Evolutionary conservation across 768 basidiomycete species (phyloP).

Genomic region (Multifurca ochricompacta): DNA sequence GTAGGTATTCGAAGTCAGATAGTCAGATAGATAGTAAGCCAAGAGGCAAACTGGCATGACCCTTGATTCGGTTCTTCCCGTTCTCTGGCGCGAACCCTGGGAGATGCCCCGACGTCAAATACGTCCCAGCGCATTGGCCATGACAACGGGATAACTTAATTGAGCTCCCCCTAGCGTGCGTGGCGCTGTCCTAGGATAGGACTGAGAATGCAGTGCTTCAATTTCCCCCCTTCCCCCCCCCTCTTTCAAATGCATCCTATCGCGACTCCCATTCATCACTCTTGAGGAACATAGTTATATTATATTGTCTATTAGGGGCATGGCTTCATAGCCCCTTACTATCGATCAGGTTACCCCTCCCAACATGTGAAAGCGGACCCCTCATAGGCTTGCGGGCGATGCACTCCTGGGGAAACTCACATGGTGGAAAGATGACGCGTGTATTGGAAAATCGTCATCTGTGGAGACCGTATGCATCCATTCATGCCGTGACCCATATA

Average conservation of each 20-base stretch:
- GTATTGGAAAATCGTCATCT: too few species aligned
- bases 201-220: too few species aligned
- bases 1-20: neutral
- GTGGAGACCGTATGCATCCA: too few species aligned
- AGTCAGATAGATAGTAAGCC: neutral
- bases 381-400: neutral
- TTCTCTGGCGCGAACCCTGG: neutral
- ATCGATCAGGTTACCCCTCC: neutral
- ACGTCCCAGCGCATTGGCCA: neutral
- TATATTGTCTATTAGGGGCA: neutral
- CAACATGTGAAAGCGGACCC: neutral
- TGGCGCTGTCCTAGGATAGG: neutral
- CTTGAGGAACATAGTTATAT: neutral
- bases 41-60: neutral
- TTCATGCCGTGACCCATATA: too few species aligned
- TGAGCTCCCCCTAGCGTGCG: too few species aligned
- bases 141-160: neutral
- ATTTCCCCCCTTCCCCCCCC: too few species aligned
- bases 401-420: neutral
- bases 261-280: neutral
- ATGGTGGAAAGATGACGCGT: too few species aligned
- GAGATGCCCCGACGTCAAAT: neutral
- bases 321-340: neutral
- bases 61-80: neutral
- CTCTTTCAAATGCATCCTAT: too few species aligned